phyloP scores from a whole-genome alignment of 2,329 filamentous ascomycete species.

The Fusarium scirpi region DNA sequence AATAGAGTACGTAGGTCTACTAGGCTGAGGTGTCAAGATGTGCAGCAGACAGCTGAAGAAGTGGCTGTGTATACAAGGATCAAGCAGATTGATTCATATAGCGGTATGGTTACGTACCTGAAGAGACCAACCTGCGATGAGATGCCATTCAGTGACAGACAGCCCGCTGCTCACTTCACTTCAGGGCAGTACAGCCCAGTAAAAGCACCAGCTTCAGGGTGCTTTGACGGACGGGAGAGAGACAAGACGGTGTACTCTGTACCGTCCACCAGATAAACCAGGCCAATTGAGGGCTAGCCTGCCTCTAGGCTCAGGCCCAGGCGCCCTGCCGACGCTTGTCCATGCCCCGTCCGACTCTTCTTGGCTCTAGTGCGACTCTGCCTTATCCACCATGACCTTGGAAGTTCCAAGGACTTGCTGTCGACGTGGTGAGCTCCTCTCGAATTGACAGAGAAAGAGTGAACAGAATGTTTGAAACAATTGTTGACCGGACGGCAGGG shows the following conservation, averaged over 20 bases:
- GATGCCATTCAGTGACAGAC: conserved; percentile 17
- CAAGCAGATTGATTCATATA: conserved; percentile 17
- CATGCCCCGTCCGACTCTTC: conserved; percentile 37
- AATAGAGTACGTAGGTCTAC: not conserved
- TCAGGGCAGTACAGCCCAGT: not conserved
- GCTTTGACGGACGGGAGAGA: not conserved
- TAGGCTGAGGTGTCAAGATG: conserved; percentile 13
- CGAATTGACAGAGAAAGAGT: not conserved
- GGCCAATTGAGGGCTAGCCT: conserved; percentile 31
- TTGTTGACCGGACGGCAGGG: conserved; percentile 1
- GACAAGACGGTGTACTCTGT: conserved; percentile 17
- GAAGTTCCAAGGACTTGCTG: conserved; percentile 33
- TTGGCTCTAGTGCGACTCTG: conserved; percentile 35
- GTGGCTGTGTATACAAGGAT: conserved; percentile 6
- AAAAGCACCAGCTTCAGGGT: conserved; percentile 11
- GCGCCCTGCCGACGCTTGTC: conserved; percentile 41
- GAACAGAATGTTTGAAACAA: conserved; percentile 25
- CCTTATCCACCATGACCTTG: conserved; percentile 33
- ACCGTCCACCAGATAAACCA: conserved; percentile 8
- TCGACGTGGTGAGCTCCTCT: conserved; percentile 28
- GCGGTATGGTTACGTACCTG: conserved; percentile 37
- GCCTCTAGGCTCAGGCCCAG: conserved; percentile 40
- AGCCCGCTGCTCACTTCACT: not conserved
- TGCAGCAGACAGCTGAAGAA: conserved; percentile 4
- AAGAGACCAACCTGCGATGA: conserved; percentile 7